A percentile compares a stretch with the other conserved stretches of the same genome.
These are phyloP conservation scores for Scutellaria baicalensis DNA, from an alignment of 257 asterid species.

Conservation along the genomic window DNA sequence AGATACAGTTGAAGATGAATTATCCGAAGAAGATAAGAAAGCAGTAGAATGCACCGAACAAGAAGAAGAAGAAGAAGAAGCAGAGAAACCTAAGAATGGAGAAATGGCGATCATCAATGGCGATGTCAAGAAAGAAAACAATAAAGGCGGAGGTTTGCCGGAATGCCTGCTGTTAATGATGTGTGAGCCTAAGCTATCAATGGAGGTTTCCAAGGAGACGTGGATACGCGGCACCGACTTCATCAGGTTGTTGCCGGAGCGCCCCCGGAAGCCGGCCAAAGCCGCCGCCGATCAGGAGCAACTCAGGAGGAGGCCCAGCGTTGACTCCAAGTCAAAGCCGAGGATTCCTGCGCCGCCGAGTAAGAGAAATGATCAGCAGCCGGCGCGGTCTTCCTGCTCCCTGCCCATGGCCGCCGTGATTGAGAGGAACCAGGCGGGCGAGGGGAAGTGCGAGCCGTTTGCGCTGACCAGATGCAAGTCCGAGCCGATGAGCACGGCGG, in stretches of 20 bases:
- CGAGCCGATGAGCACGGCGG: conserved; percentile 94
- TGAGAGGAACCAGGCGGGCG: conserved; percentile 47
- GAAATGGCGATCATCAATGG: not conserved
- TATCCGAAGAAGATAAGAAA: not conserved
- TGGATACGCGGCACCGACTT: conserved; percentile 90
- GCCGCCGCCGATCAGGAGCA: conserved; percentile 10
- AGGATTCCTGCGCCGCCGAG: conserved; percentile 11
- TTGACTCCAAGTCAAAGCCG: conserved; percentile 17
- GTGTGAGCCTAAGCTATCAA: conserved; percentile 96
- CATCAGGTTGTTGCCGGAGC: conserved; percentile 67
- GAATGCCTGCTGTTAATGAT: conserved; percentile 88
- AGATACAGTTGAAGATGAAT: not conserved
- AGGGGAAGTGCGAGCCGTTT: conserved; percentile 58
- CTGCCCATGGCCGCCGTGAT: conserved; percentile 48
- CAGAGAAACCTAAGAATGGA: not conserved
- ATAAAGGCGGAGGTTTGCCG: conserved; percentile 39
- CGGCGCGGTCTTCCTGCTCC: conserved; percentile 68
- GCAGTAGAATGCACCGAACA: not conserved
- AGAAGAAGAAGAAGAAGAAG: conserved; percentile 9
- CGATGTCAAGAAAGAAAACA: conserved; percentile 16
- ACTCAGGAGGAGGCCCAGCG: conserved; percentile 24
- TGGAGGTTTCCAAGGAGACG: conserved; percentile 92
- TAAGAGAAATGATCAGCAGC: conserved; percentile 23
- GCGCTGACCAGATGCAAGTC: conserved; percentile 85
- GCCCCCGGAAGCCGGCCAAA: conserved; percentile 30